Percentiles rank a stretch among this genome's conserved stretches.
These are phyloP conservation scores for Gossypium thurberi DNA, from an alignment of 345 rosid species.

Conservation along the genomic window DNA sequence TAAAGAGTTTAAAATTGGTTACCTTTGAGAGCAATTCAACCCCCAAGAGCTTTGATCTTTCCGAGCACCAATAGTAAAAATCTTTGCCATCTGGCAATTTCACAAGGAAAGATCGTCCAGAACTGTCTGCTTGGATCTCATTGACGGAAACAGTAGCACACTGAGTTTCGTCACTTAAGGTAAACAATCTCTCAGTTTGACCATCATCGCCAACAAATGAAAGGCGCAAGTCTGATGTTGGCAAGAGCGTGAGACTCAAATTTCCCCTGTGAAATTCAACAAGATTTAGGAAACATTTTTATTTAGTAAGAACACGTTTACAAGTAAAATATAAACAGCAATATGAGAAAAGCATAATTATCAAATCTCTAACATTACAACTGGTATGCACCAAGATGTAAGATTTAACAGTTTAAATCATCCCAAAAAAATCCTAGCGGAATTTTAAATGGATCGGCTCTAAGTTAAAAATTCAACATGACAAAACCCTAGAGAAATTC, in stretches of 20 bases:
- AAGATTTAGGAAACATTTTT: background rate
- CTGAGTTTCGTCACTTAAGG: slow-evolving; percentile 44
- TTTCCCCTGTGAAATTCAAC: slow-evolving; percentile 59
- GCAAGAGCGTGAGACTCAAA: slow-evolving; percentile 67
- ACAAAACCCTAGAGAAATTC: background rate
- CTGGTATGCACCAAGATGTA: background rate
- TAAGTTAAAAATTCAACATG: background rate
- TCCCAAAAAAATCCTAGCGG: background rate
- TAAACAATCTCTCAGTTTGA: slow-evolving; percentile 53
- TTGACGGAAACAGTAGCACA: slow-evolving; percentile 46
- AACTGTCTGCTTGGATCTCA: slow-evolving; percentile 60
- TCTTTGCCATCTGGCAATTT: slow-evolving; percentile 44
- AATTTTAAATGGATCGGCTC: background rate
- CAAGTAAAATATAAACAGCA: background rate
- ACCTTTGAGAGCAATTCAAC: slow-evolving; percentile 84
- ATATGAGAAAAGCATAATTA: background rate
- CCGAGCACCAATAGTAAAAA: slow-evolving; percentile 89
- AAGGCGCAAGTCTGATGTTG: slow-evolving; percentile 78
- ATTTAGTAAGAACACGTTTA: background rate
- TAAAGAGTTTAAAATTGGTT: background rate
- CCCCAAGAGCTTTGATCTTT: slow-evolving; percentile 83
- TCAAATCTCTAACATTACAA: background rate
- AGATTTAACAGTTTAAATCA: background rate
- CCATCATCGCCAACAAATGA: slow-evolving; percentile 85
- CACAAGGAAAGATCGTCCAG: slow-evolving; percentile 80